These are phyloP conservation scores for Metschnikowia similis DNA, from an alignment of 805 yeast species.

Conservation along the genomic window DNA sequence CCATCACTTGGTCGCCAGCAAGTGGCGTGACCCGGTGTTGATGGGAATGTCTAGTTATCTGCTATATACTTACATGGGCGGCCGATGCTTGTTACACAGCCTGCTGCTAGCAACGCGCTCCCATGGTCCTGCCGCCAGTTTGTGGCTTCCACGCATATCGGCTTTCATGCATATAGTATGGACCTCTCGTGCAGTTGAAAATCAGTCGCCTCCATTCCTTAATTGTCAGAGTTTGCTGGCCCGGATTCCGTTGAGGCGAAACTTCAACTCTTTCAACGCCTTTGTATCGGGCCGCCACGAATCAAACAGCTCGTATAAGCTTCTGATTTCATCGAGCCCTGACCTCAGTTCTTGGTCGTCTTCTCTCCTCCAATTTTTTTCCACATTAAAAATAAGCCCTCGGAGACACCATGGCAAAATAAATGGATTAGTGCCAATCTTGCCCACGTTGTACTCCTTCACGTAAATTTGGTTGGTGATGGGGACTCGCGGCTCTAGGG, in stretches of 20 bases:
- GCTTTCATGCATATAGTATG: constrained; percentile 2
- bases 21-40: neutral
- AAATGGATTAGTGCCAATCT: constrained; percentile 73
- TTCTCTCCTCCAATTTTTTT: constrained; percentile 37
- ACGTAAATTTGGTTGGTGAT: constrained; percentile 33
- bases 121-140: neutral
- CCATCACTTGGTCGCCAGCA: neutral
- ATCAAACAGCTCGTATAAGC: constrained; percentile 67
- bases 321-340: constrained; percentile 52
- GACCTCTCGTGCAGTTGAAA: neutral
- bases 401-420: constrained; percentile 90
- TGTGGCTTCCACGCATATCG: neutral
- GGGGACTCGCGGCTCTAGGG: constrained; percentile 21
- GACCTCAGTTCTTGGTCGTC: constrained; percentile 29
- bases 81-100: no score
- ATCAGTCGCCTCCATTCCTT: neutral
- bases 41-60: neutral
- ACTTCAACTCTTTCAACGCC: constrained; percentile 76
- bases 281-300: constrained; percentile 86
- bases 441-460: constrained; percentile 55
- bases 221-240: constrained; percentile 33
- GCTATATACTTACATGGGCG: neutral
- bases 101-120: neutral
- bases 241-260: constrained; percentile 57
- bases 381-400: constrained; percentile 62